These are phyloP conservation scores for Suhomyces guaymorum DNA, from an alignment of 1,139 yeast species.

Conservation along the genomic window DNA sequence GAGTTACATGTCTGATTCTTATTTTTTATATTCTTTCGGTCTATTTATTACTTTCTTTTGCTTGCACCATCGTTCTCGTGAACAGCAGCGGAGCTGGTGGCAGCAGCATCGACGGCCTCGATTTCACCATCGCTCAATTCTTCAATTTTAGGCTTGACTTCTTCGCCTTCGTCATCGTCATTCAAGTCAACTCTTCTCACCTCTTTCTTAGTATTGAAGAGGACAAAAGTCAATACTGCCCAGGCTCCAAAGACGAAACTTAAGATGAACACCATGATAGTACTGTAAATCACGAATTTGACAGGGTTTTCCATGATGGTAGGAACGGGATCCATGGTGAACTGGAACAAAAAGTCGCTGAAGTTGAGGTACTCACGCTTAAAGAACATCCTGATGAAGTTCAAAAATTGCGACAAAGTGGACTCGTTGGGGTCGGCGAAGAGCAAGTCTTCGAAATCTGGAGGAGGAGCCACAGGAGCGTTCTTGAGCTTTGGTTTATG, in stretches of 20 bases:
- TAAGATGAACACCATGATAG: constrained; percentile 38
- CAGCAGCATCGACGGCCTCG: background rate
- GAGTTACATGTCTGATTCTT: too few relatives aligned
- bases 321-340: constrained; percentile 43
- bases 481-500: constrained; percentile 31
- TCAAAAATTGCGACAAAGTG: constrained; percentile 20
- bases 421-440: constrained; percentile 22
- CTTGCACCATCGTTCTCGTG: background rate
- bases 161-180: constrained; percentile 4
- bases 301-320: constrained; percentile 48
- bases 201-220: constrained; percentile 8
- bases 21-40: background rate
- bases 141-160: background rate
- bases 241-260: constrained; percentile 44
- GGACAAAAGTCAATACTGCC: constrained; percentile 33
- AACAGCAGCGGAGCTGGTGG: constrained; percentile 2
- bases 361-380: constrained; percentile 28
- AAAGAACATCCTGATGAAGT: constrained; percentile 24
- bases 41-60: constrained; percentile 5
- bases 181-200: background rate
- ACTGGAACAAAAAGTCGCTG: constrained; percentile 35
- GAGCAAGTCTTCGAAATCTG: constrained; percentile 38
- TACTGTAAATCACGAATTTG: constrained; percentile 49
- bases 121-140: background rate
- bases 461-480: constrained; percentile 44